Evolutionary conservation across 2,329 filamentous ascomycete genomes (phyloP).

Genomic region (Exutisphaerella laricina): DNA sequence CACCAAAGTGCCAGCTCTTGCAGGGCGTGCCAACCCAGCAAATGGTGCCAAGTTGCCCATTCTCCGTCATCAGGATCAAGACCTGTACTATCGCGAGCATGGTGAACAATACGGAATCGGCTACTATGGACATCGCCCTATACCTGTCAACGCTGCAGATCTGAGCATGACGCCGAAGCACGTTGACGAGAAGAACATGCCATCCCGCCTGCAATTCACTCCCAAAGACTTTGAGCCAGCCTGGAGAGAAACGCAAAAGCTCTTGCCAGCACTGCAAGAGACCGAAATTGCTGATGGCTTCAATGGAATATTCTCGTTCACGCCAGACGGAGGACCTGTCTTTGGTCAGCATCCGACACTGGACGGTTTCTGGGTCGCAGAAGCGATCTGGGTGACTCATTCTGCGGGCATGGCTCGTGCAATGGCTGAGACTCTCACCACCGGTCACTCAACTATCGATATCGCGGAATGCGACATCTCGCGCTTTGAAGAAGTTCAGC

Average conservation of each 20-base stretch:
- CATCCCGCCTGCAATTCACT: constrained; percentile 57
- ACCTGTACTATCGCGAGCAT: constrained; percentile 61
- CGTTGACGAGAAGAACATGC: constrained; percentile 57
- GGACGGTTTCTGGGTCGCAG: constrained; percentile 59
- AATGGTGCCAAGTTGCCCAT: constrained; percentile 54
- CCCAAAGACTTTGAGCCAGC: constrained; percentile 55
- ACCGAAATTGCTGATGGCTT: constrained; percentile 55
- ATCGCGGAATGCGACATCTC: constrained; percentile 55
- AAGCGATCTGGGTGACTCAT: constrained; percentile 63
- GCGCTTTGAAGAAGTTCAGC: constrained; percentile 58
- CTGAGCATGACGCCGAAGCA: constrained; percentile 50
- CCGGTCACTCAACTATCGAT: constrained; percentile 52
- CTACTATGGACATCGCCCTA: constrained; percentile 58
- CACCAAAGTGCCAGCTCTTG: constrained; percentile 45
- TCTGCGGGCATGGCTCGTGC: constrained; percentile 59
- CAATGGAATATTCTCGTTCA: constrained; percentile 63
- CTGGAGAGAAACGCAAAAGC: constrained; percentile 51
- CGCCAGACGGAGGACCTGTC: constrained; percentile 57
- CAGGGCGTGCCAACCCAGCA: constrained; percentile 38
- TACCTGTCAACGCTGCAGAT: constrained; percentile 53
- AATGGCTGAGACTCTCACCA: constrained; percentile 54
- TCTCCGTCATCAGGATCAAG: constrained; percentile 57
- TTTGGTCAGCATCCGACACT: constrained; percentile 54
- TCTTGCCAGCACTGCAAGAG: constrained; percentile 50
- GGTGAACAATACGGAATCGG: constrained; percentile 59